Conservation (phyloP, 2,329 filamentous ascomycete species). For the Cylindrodendrum hubeiense region DNA sequence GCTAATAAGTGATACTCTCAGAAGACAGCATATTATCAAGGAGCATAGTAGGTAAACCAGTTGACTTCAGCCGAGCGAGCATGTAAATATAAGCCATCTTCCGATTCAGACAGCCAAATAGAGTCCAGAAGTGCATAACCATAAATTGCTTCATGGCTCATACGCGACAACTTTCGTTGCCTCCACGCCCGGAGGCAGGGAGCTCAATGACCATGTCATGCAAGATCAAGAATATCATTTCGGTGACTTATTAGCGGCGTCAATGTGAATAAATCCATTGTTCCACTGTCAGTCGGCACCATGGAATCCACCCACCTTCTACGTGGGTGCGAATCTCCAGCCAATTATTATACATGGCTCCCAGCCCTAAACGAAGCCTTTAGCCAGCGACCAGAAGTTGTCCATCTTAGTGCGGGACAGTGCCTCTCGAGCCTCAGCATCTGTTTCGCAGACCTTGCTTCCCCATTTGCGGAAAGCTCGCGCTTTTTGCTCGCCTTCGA, state of each 20-base stretch:
- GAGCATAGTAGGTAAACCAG: too few relatives aligned
- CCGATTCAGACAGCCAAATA: too few relatives aligned
- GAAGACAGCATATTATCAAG: too few relatives aligned
- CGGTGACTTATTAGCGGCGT: neutral
- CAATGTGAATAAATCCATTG: neutral
- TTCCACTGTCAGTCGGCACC: neutral
- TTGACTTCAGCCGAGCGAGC: too few relatives aligned
- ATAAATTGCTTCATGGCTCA: neutral
- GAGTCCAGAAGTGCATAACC: neutral
- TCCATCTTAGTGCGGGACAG: conserved; percentile 89
- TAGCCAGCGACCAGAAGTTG: conserved; percentile 93
- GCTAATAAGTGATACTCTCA: too few relatives aligned
- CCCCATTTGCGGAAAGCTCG: conserved; percentile 89
- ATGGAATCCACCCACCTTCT: neutral
- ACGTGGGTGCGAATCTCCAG: neutral
- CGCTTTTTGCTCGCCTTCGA: conserved; percentile 89
- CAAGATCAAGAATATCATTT: neutral
- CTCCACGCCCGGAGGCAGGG: neutral
- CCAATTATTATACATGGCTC: neutral
- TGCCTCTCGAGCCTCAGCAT: conserved; percentile 86
- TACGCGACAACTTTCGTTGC: neutral
- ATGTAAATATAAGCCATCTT: too few relatives aligned
- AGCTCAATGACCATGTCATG: neutral
- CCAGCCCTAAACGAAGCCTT: conserved; percentile 59
- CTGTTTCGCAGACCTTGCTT: conserved; percentile 91